These are phyloP conservation scores for Lactuca sativa DNA, from an alignment of 129 eudicot species.

Conservation along the genomic window DNA sequence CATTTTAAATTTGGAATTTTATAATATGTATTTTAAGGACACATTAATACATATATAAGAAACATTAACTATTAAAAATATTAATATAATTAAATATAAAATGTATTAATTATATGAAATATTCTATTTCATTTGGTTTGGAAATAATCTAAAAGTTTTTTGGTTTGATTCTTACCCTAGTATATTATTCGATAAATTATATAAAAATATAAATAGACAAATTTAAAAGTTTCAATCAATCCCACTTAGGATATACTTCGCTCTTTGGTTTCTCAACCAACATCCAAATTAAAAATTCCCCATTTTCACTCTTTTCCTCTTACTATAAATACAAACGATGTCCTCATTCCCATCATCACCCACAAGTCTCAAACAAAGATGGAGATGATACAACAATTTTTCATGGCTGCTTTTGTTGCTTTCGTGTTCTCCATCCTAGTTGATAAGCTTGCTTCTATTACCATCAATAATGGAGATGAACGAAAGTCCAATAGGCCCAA, in stretches of 20 bases:
- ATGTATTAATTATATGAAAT: not conserved
- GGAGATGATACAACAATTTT: conserved; percentile 34
- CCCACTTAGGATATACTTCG: conserved; percentile 17
- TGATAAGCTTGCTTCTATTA: conserved; percentile 23
- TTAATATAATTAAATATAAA: too few relatives aligned
- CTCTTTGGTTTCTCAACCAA: conserved; percentile 27
- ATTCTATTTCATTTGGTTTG: not conserved
- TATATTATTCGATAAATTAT: conserved; percentile 5
- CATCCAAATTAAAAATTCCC: not conserved
- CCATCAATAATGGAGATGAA: conserved; percentile 14
- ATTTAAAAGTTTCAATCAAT: not conserved
- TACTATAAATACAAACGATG: conserved; percentile 18
- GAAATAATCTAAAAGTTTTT: not conserved
- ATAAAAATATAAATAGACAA: not conserved
- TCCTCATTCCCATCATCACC: conserved; percentile 7
- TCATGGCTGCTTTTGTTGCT: conserved; percentile 36
- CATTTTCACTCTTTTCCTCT: conserved; percentile 12
- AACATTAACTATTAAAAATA: too few relatives aligned
- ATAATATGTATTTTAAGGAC: too few relatives aligned
- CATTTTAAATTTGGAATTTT: too few relatives aligned
- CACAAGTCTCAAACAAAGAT: conserved; percentile 13
- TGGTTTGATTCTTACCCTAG: not conserved
- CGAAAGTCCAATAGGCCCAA: conserved; percentile 4
- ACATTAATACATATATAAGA: too few relatives aligned
- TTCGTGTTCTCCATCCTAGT: conserved; percentile 31